Percentiles rank a stretch among this genome's conserved stretches.
Conservation (phyloP, 2,329 filamentous ascomycete genomes). For the Botrytis fragariae region DNA sequence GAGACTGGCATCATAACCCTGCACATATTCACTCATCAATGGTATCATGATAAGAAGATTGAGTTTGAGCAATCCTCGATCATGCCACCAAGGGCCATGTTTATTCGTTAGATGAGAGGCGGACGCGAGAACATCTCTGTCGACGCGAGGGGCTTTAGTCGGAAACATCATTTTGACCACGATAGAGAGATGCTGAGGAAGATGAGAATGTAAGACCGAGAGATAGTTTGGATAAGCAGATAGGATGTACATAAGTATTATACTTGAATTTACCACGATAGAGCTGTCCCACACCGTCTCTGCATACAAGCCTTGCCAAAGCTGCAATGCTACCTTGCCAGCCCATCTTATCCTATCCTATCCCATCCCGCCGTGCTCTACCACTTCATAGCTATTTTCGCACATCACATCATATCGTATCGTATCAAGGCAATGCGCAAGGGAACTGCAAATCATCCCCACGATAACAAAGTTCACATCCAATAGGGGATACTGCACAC, state of each 20-base stretch:
- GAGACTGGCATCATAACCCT: slow-evolving; percentile 25
- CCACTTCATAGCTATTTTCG: background rate
- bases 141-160: background rate
- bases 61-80: slow-evolving; percentile 22
- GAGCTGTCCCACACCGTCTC: background rate
- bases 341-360: background rate
- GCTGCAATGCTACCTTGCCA: background rate
- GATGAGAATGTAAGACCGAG: background rate
- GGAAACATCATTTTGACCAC: background rate
- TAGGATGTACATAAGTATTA: background rate
- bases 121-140: background rate
- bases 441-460: background rate
- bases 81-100: slow-evolving; percentile 25
- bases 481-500: background rate
- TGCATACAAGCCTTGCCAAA: background rate
- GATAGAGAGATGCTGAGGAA: background rate
- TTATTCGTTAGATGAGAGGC: slow-evolving; percentile 25
- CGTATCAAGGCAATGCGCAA: background rate
- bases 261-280: background rate
- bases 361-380: background rate
- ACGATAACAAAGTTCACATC: background rate
- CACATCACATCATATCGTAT: background rate
- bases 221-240: background rate
- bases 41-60: slow-evolving; percentile 28
- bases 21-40: slow-evolving; percentile 29